Evolutionary conservation across 495 filamentous ascomycete species (phyloP), one percentile per base, ranked within the genome.

Genomic region (Trichoderma orchidacearum): DNA sequence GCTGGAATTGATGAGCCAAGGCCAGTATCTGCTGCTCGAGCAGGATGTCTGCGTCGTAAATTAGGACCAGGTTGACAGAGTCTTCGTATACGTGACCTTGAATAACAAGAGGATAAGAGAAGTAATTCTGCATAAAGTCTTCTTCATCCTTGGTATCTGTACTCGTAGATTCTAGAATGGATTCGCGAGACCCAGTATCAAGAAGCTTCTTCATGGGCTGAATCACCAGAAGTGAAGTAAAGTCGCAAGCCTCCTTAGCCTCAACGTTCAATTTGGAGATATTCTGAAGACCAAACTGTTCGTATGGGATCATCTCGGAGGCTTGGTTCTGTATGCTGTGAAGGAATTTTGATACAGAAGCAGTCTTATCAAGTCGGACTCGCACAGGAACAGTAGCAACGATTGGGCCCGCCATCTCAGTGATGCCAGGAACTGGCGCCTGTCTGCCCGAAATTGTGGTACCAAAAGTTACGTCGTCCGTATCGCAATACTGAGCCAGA

Each of bases 321-420:
- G 58, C 61, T 54, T 71, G 64, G 3, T 55, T 28, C 48, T 79
- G 75, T 1, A 78, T 32, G 1, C 23, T 23, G 1, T 54, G 18
- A 28, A 68, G 38, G 17, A 65, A 66, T 2, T 56, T 51, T 5
- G 32, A 30, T 3, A 66, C 18, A 9, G 50, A 25, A 28, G 41
- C 50, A 5, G 56, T 55, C 25, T 38, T 38, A 25, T 50, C 36
- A 2, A 67, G 27, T 2, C 38, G 55, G 5, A 71, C 64, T 1
- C 81, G 71, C 12, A 78, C 64, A 3, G 83, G 83, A 0, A 84
- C 64, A 0, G 83, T 84, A 23, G 81, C 73, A 35, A 85, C 76
- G 1, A 80, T 68, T 1, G 83, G 74, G 0, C 77, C 80, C 6
- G 69, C 61, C 52, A 81, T 75, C 21, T 70, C 64, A 17, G 66